Evolutionary conservation across 257 asterid genomes (phyloP).

Genomic region (Solanum paucissectum): DNA sequence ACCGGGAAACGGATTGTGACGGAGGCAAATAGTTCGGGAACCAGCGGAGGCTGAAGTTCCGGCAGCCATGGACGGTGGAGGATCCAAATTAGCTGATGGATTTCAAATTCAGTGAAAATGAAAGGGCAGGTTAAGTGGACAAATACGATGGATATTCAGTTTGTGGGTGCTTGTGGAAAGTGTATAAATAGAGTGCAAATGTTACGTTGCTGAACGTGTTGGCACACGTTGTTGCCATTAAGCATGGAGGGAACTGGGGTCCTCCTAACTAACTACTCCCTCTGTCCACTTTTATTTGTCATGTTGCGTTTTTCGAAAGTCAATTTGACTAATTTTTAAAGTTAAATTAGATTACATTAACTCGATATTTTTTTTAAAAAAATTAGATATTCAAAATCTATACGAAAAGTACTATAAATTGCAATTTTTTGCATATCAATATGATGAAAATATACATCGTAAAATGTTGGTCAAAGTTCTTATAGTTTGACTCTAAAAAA

Average conservation of each 20-base stretch:
- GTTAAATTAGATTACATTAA: no score
- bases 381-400: no score
- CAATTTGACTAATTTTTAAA: no score
- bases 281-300: no score
- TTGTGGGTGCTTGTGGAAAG: background rate
- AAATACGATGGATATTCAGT: background rate
- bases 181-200: background rate
- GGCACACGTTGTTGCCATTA: background rate
- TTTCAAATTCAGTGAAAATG: background rate
- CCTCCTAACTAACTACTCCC: background rate
- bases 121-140: background rate
- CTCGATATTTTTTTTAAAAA: no score
- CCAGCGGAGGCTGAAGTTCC: constrained; percentile 26
- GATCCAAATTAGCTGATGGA: background rate
- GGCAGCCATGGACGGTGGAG: constrained; percentile 46
- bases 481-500: no score
- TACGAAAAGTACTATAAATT: no score
- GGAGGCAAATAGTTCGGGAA: constrained; percentile 6
- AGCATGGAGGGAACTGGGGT: background rate
- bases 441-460: no score
- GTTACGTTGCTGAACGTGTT: background rate
- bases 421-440: no score
- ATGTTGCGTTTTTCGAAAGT: no score
- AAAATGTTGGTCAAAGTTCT: no score
- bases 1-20: constrained; percentile 18